Conservation (phyloP, 179 eudicot genomes). For the Corrigiola litoralis region DNA sequence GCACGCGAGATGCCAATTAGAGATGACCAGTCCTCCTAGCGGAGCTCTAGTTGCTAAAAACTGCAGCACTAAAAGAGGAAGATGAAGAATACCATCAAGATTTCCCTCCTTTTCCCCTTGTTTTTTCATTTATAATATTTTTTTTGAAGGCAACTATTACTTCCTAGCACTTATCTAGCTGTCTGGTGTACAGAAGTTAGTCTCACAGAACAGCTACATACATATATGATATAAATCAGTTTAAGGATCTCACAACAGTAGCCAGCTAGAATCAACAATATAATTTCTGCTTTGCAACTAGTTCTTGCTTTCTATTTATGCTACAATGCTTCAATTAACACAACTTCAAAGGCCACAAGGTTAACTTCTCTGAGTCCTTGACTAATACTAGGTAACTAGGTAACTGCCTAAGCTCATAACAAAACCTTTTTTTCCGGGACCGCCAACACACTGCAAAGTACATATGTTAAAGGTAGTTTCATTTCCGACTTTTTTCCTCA, state of each 20-base stretch:
- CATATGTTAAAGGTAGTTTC: constrained; percentile 8
- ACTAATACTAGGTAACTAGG: no score
- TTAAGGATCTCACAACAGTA: constrained; percentile 6
- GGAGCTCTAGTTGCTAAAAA: constrained; percentile 51
- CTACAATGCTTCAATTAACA: background rate
- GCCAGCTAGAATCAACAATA: constrained; percentile 1
- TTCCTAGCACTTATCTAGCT: constrained; percentile 1
- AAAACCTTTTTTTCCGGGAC: no score
- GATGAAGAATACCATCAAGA: background rate
- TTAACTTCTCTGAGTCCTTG: background rate
- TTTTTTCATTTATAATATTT: background rate
- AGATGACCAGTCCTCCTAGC: constrained; percentile 77
- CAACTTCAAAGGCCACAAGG: background rate
- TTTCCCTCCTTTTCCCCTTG: background rate
- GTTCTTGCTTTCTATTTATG: background rate
- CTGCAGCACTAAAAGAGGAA: constrained; percentile 64
- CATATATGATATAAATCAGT: constrained; percentile 3
- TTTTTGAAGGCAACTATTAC: constrained; percentile 14
- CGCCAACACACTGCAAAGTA: constrained; percentile 1
- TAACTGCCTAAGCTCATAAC: no score
- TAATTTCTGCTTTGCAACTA: background rate
- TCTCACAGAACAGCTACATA: constrained; percentile 21
- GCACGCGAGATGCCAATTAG: constrained; percentile 56
- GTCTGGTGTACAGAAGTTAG: constrained; percentile 26
- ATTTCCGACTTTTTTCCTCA: constrained; percentile 9